Evolutionary conservation across 2,329 filamentous ascomycete genomes (phyloP), one percentile per base, ranked within the genome.

Genomic region (Myriosclerotinia curreyana): DNA sequence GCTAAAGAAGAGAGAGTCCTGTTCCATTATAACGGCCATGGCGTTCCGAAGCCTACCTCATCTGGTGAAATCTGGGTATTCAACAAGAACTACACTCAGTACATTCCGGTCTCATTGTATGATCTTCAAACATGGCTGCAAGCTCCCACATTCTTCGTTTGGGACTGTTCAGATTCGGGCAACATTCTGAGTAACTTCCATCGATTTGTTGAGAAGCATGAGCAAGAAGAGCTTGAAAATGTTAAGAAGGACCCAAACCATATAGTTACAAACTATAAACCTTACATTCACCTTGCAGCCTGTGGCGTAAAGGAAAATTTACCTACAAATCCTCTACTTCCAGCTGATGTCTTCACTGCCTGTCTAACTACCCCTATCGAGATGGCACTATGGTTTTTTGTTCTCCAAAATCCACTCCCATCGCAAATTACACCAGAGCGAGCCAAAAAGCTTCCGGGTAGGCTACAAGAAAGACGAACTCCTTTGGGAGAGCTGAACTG

Each of bases 1-100:
- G 94, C 95, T 56, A 96, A 97, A 76, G 93, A 97, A 65, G 95
- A 99, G 79, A 84, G 95, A 58, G 92, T 99, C 1, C 80, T 99
- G n/a, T 91, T 99, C 72, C 95, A 99, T 75, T 99, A 99, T 81
- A 99, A 99, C 72, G 95, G 95, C 20, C 95, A 99, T 76, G 95
- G 95, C 54, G 95, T 99, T 14, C 95, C 95, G 1, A 92, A 97
- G 73, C 95, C 95, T 3, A 99, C 95, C 0, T 87, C 90, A 3
- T 97, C 94, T 5, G 95, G 95, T 17, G 95, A 99, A 76, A 96
- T 99, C 25, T 99, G 95, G 95, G 96, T 98, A 6, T 99, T 99
- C 77, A 99, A 99, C 77, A 94, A 95, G 71, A 98, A 92, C 70
- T 99, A 97, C 75, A 99, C 95, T 0, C 95, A 99, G 77, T 99